Percentiles rank a stretch among this genome's conserved stretches.
These are phyloP conservation scores for Pichia sp. DNA, from an alignment of 1,139 yeast genomes.

Conservation along the genomic window DNA sequence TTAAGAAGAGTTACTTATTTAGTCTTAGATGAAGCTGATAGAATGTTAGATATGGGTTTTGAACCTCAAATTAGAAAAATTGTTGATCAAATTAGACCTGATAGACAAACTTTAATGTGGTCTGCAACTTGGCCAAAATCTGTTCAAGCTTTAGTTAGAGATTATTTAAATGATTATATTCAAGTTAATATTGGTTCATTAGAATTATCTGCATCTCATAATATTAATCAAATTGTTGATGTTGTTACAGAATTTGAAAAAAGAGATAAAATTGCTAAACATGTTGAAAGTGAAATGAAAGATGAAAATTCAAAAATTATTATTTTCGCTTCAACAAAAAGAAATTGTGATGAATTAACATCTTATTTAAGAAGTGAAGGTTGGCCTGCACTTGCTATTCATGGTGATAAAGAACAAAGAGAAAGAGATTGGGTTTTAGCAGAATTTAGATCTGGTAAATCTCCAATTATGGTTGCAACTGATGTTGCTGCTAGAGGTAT, in stretches of 20 bases:
- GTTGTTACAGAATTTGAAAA: conserved; percentile 88
- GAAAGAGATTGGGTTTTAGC: conserved; percentile 98
- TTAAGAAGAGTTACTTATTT: conserved; percentile 92
- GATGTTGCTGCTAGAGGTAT: conserved; percentile 99
- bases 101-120: conserved; percentile 97
- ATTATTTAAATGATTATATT: conserved; percentile 85
- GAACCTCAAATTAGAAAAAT: conserved; percentile 94
- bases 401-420: conserved; percentile 96
- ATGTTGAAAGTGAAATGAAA: conserved; percentile 77
- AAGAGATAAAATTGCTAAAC: conserved; percentile 82
- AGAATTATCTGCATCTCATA: conserved; percentile 94
- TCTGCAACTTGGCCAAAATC: conserved; percentile 99
- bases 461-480: conserved; percentile 98
- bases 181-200: conserved; percentile 96
- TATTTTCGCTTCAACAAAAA: conserved; percentile 90
- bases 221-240: conserved; percentile 88
- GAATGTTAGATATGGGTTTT: conserved; percentile 97
- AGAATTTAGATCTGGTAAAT: conserved; percentile 86
- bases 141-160: conserved; percentile 86
- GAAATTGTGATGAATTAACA: conserved; percentile 95
- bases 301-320: conserved; percentile 73
- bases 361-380: conserved; percentile 90
- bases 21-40: conserved; percentile 95
- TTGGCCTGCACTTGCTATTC: conserved; percentile 98
- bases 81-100: conserved; percentile 78